Base-by-base conservation (phyloP, 2,329 filamentous ascomycete species). In the Shiraia bambusicola region DNA sequence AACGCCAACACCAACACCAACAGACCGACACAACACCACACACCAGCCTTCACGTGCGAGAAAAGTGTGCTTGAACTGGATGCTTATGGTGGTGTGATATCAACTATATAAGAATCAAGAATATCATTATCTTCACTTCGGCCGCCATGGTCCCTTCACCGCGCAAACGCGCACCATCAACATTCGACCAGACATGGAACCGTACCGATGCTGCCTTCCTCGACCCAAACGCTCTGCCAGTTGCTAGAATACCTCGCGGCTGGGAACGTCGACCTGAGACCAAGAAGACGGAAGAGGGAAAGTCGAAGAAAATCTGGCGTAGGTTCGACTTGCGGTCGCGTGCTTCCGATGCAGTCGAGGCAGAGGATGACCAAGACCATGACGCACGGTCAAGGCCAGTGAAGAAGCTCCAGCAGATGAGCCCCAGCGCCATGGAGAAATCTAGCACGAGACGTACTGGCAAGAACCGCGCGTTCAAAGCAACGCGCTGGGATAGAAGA, bases 251-350 rank as follows among this genome's bases (percentile, higher is more conserved):
- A 3, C 71, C 69, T 13, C 72, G 74, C 33, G 75, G 65, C 33
- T 78, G 74, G 74, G 75, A 78, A 40, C 69, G 75, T 35, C 69
- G 67, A 40, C 70, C 73, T 6, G 60, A 72, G 43, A 67, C 67
- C 10, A 72, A 72, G 10, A 65, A 67, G 39, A 49, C 54, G 14
- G 51, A 58, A 12, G 58, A 65, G 22, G 65, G 63, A 9, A 66
- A 63, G 39, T 63, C 69, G 14, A 70, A 71, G 47, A 75, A 74
- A 50, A 70, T 78, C 25, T 77, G 74, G 73, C 73, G 73, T 37
- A 64, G 74, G 42, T 64, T 68, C 47, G 58, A 56, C 25, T 52
- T 65, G 10, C 59, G 64, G 37, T 63, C 64, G 32, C 57, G 57
- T 43, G 38, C 48, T 36, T 17, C 47, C 29, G 47, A 52, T 27